These are phyloP conservation scores for Immersiporthe knoxdaviesiana DNA, from an alignment of 2,329 filamentous ascomycete species.

Conservation along the genomic window DNA sequence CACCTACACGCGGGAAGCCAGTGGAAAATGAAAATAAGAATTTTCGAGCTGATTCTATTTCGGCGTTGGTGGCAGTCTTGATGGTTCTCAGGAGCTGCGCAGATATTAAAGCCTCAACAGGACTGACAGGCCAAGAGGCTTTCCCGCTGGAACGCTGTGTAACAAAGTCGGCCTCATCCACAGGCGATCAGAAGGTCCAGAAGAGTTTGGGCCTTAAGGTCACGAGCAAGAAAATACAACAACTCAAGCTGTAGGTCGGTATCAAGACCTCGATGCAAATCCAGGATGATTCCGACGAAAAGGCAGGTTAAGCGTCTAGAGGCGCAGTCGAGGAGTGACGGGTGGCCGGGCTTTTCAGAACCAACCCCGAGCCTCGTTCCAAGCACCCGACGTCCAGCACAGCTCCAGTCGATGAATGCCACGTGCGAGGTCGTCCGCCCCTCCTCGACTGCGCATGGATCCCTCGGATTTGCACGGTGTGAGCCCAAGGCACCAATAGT, in stretches of 20 bases:
- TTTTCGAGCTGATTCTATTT: neutral
- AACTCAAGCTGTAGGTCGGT: neutral
- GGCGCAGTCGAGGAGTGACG: neutral
- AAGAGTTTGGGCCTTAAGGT: neutral
- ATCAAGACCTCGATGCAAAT: conserved; percentile 1
- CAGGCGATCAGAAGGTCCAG: neutral
- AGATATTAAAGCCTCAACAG: neutral
- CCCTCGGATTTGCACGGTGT: conserved; percentile 37
- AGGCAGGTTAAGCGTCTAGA: neutral
- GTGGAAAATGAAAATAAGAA: neutral
- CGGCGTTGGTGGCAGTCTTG: neutral
- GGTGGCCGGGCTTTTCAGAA: neutral
- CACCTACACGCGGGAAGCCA: neutral
- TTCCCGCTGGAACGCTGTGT: neutral
- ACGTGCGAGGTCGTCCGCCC: conserved; percentile 40
- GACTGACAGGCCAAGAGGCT: neutral
- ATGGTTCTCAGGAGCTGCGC: neutral
- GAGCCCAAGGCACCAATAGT: conserved; percentile 36
- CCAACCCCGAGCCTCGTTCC: neutral
- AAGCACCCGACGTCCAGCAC: conserved; percentile 18
- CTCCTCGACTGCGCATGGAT: conserved; percentile 40
- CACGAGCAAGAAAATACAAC: neutral
- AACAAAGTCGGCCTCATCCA: neutral
- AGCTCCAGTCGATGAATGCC: conserved; percentile 41
- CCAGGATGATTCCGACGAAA: neutral